These are phyloP conservation scores for Aspergillus tanneri DNA, from an alignment of 2,329 filamentous ascomycete genomes.

Conservation along the genomic window DNA sequence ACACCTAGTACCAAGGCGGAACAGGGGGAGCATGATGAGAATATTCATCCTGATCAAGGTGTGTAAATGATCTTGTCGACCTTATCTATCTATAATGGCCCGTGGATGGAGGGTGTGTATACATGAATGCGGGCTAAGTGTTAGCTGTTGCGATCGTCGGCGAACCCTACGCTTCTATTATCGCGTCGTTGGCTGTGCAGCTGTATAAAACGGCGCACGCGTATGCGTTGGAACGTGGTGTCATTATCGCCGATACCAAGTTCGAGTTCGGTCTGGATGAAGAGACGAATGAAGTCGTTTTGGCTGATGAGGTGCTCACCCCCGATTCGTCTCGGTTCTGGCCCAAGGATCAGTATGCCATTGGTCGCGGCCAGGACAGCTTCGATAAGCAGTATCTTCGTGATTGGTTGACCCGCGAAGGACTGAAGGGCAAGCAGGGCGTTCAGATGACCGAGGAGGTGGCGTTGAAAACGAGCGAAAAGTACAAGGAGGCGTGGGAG, in stretches of 20 bases:
- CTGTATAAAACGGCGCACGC: slow-evolving; percentile 59
- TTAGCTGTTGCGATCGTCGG: slow-evolving; percentile 62
- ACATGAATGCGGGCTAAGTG: too few relatives aligned
- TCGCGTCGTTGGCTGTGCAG: slow-evolving; percentile 64
- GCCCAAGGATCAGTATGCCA: slow-evolving; percentile 69
- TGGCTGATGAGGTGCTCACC: slow-evolving; percentile 83
- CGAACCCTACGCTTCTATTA: slow-evolving; percentile 60
- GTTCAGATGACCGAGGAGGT: slow-evolving; percentile 73
- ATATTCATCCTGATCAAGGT: slow-evolving; percentile 71
- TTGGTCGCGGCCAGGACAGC: slow-evolving; percentile 74
- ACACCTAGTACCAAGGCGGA: slow-evolving; percentile 86
- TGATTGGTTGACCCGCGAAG: slow-evolving; percentile 74
- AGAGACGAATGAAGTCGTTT: slow-evolving; percentile 64
- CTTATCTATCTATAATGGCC: too few relatives aligned
- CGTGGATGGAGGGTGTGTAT: too few relatives aligned
- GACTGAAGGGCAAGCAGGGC: slow-evolving; percentile 71
- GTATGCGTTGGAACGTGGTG: slow-evolving; percentile 56
- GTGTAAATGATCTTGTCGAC: too few relatives aligned
- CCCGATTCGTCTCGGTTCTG: slow-evolving; percentile 86
- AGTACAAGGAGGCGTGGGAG: slow-evolving; percentile 75
- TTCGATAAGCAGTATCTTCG: slow-evolving; percentile 86
- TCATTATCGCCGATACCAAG: slow-evolving; percentile 76
- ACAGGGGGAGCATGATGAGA: slow-evolving; percentile 76
- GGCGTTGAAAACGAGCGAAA: slow-evolving; percentile 64
- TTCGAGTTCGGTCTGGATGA: slow-evolving; percentile 73